Evolutionary conservation across 345 rosid genomes (phyloP).

Genomic region (Salix arbutifolia): DNA sequence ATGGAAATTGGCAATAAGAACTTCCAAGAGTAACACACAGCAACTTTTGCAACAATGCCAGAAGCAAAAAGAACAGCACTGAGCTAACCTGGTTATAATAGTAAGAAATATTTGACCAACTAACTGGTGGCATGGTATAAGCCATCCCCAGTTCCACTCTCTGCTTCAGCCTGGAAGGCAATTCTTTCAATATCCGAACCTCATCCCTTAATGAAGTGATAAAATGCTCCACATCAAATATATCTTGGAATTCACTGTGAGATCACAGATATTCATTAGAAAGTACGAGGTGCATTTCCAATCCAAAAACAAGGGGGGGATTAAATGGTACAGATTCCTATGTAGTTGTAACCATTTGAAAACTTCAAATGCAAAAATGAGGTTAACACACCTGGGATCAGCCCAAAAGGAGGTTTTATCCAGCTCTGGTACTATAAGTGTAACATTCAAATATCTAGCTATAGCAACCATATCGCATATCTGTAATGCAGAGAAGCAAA

Average conservation of each 20-base stretch:
- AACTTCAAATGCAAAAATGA: neutral
- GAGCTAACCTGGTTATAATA: constrained; percentile 56
- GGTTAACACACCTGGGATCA: constrained; percentile 68
- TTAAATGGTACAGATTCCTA: neutral
- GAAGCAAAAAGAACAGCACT: neutral
- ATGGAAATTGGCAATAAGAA: neutral
- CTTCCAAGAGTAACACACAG: neutral
- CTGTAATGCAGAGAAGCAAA: constrained; percentile 27
- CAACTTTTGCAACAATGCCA: neutral
- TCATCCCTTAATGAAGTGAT: constrained; percentile 74
- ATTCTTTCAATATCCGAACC: constrained; percentile 72
- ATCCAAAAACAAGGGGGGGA: neutral
- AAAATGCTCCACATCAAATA: constrained; percentile 82
- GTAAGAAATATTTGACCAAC: constrained; percentile 87
- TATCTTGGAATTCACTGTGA: constrained; percentile 77
- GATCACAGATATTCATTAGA: neutral
- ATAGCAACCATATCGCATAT: constrained; percentile 89
- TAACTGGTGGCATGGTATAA: constrained; percentile 72
- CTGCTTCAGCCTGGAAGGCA: constrained; percentile 73
- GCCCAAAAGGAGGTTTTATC: constrained; percentile 53
- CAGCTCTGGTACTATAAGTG: constrained; percentile 83
- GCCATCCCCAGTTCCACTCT: constrained; percentile 57
- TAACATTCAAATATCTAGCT: constrained; percentile 75
- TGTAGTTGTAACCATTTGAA: neutral
- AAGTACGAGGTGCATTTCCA: neutral